Conservation (phyloP, 768 basidiomycete species). For the Kwoniella sp. region DNA sequence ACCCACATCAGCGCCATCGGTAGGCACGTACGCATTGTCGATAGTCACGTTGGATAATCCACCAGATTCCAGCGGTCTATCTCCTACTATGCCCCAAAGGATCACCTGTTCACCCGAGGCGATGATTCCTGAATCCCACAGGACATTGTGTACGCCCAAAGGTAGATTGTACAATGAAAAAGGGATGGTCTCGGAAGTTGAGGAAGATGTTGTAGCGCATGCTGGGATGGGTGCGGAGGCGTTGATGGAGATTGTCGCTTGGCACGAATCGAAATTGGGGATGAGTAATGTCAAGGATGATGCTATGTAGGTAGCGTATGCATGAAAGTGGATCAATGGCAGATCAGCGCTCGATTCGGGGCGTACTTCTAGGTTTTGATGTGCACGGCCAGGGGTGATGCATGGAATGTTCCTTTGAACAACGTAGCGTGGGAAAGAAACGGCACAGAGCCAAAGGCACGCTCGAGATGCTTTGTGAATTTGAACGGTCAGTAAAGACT, state of each 20-base stretch:
- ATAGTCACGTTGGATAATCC: constrained; percentile 37
- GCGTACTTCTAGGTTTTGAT: neutral
- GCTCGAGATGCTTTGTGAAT: neutral
- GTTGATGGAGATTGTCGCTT: constrained; percentile 44
- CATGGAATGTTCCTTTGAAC: neutral
- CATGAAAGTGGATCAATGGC: no score
- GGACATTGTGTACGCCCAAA: constrained; percentile 32
- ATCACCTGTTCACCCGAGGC: constrained; percentile 27
- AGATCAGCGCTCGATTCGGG: neutral
- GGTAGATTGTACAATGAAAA: constrained; percentile 42
- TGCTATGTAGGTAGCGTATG: constrained; percentile 21
- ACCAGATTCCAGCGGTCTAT: constrained; percentile 11
- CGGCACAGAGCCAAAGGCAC: neutral
- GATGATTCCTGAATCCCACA: constrained; percentile 23
- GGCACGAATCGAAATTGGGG: constrained; percentile 34
- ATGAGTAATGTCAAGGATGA: constrained; percentile 38
- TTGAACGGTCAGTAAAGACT: neutral
- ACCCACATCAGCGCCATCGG: constrained; percentile 7
- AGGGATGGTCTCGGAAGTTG: constrained; percentile 16
- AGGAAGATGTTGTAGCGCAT: constrained; percentile 31
- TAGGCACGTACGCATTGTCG: constrained; percentile 27
- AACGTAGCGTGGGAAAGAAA: constrained; percentile 1
- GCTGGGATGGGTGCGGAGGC: constrained; percentile 36
- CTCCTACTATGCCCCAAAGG: constrained; percentile 47
- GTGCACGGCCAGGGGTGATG: neutral